phyloP scores from a whole-genome alignment of 768 basidiomycete genomes.

The Amyloporia xantha region DNA sequence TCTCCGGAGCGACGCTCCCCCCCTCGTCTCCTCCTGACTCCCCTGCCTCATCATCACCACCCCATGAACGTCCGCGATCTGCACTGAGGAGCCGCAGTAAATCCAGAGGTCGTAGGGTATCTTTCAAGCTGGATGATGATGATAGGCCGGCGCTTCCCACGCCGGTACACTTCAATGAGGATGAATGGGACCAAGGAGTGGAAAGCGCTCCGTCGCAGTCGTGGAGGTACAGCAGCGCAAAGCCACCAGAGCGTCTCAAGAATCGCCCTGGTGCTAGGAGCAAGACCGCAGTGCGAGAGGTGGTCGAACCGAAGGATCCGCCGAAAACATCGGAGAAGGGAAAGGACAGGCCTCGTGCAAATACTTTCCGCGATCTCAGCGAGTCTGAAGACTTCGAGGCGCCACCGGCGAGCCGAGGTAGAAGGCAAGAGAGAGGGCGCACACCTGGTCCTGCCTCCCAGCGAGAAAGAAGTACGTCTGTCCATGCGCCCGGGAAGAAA shows the following conservation, averaged over 20 bases:
- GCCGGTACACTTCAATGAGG: constrained; percentile 1
- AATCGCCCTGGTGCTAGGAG: neutral
- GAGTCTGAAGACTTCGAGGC: constrained; percentile 4
- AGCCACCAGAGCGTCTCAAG: neutral
- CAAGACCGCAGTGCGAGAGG: neutral
- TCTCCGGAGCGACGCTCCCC: constrained; percentile 42
- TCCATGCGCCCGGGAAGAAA: neutral
- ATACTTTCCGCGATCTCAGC: neutral
- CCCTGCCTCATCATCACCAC: constrained; percentile 23
- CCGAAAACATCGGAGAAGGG: neutral
- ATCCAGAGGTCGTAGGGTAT: constrained; percentile 50
- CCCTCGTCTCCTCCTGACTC: constrained; percentile 43
- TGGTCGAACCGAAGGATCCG: neutral
- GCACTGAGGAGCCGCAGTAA: constrained; percentile 38
- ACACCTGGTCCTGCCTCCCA: constrained; percentile 16
- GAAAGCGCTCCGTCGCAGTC: neutral
- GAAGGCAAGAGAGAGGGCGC: constrained; percentile 8
- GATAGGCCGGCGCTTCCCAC: constrained; percentile 12
- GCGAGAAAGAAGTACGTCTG: constrained; percentile 10
- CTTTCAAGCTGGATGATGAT: constrained; percentile 39
- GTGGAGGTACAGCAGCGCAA: neutral
- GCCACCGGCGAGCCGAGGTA: neutral
- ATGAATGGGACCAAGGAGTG: neutral
- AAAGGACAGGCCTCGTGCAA: constrained; percentile 11
- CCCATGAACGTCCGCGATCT: constrained; percentile 11